These are phyloP conservation scores for Lumnitzera littorea DNA, from an alignment of 345 rosid species.

Conservation along the genomic window DNA sequence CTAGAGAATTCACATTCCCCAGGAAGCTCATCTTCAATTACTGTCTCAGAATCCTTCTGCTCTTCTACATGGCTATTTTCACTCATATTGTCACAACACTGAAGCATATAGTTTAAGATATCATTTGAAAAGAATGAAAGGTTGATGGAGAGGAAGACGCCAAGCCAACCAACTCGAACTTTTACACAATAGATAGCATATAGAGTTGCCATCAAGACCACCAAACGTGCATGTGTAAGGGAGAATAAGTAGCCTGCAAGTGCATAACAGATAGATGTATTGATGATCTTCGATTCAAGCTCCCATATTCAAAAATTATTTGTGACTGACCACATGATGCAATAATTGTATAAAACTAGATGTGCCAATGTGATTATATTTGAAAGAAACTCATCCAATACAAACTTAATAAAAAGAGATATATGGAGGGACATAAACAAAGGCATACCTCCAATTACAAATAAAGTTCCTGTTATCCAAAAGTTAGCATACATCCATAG, in stretches of 20 bases:
- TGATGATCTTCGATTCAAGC: neutral
- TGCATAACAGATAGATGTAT: constrained; percentile 13
- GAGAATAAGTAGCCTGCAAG: constrained; percentile 88
- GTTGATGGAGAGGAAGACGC: constrained; percentile 72
- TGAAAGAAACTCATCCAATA: neutral
- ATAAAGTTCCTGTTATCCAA: constrained; percentile 92
- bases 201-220: constrained; percentile 59
- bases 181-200: constrained; percentile 79
- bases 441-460: constrained; percentile 86
- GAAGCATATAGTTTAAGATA: constrained; percentile 59
- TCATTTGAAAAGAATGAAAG: constrained; percentile 90
- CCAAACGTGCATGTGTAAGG: constrained; percentile 80
- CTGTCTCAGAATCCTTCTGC: constrained; percentile 53
- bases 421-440: neutral
- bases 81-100: constrained; percentile 68
- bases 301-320: neutral
- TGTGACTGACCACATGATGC: neutral
- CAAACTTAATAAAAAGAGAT: neutral
- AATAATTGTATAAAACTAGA: neutral
- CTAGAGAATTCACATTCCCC: constrained; percentile 47
- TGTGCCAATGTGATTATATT: neutral
- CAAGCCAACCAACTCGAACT: constrained; percentile 94
- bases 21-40: constrained; percentile 59
- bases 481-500: constrained; percentile 99
- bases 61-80: constrained; percentile 53